These are phyloP conservation scores for Raphanus raphanistrum DNA, from an alignment of 345 rosid genomes.

Conservation along the genomic window DNA sequence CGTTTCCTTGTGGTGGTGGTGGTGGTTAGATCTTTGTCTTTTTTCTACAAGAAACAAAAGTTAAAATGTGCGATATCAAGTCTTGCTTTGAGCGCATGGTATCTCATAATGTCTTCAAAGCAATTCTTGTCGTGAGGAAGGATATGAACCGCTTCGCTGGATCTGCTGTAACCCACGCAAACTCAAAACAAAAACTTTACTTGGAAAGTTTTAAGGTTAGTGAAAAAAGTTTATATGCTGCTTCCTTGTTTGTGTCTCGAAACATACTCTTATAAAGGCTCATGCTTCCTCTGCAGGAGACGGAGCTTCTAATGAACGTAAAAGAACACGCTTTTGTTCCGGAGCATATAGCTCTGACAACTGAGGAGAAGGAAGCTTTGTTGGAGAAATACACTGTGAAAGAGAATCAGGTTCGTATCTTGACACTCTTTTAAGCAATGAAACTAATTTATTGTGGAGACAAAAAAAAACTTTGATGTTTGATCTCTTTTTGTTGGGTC, in stretches of 20 bases:
- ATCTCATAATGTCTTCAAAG: conserved; percentile 70
- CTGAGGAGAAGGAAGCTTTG: conserved; percentile 74
- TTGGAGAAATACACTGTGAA: conserved; percentile 72
- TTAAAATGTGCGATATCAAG: conserved; percentile 60
- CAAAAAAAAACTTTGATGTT: background rate
- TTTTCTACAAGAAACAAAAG: conserved; percentile 64
- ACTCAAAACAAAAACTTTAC: conserved; percentile 55
- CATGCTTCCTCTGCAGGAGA: conserved; percentile 45
- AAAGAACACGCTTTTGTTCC: conserved; percentile 79
- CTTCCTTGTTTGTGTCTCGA: background rate
- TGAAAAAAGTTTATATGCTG: background rate
- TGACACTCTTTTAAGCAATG: background rate
- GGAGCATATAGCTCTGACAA: conserved; percentile 65
- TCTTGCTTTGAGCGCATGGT: conserved; percentile 64
- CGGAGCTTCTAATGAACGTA: conserved; percentile 67
- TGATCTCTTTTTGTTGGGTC: background rate
- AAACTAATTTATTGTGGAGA: background rate
- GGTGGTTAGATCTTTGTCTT: conserved; percentile 56
- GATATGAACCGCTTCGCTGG: conserved; percentile 77
- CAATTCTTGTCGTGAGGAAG: conserved; percentile 70
- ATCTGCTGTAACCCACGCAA: conserved; percentile 48
- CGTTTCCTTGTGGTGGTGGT: conserved; percentile 1
- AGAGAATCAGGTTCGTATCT: conserved; percentile 66
- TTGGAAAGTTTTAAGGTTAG: conserved; percentile 81
- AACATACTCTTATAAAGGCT: background rate